Evolutionary conservation across 2,329 filamentous ascomycete species (phyloP), one percentile per base, ranked within the genome.

Genomic region (Venturia aucupariae): DNA sequence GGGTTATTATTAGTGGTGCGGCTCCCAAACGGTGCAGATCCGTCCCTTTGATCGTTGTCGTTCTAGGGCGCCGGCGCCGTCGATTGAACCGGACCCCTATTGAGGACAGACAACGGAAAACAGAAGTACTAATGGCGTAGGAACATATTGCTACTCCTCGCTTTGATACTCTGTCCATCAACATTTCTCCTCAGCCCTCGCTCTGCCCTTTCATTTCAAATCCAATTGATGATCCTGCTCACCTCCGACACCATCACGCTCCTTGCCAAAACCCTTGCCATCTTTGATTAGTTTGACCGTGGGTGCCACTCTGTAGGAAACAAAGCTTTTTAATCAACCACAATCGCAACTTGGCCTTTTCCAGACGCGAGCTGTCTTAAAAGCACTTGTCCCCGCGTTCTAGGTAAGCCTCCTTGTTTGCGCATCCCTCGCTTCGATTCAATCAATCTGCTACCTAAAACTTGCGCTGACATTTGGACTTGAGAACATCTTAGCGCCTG

Each of bases 401-500:
- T 42, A 35, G 39, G 61, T 54, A 54, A 13, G 41, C 0, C 35
- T 2, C 39, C n/a, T 32, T 54, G 41, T 32, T n/a, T 32, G n/a
- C 27, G 0, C 54, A 22, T 30, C 39, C 19, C 32, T 32, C 27
- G n/a, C 19, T 38, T 38, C 55, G 10, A 27, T 46, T 42, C 27
- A 61, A 62, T 54, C 27, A 38, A 48, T 46, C 24, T 22, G 41
- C 46, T 64, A 68, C 70, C 19, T 35, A 72, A 71, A 68, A 74
- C 71, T 24, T 68, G 64, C 64, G 70, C 74, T 76, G 71, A 76
- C 63, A 67, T 65, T 66, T 68, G 66, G 62, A 68, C 66, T 67
- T 22, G 13, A 32, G 19, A 13, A 42, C 38, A 27, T 41, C 59
- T 27, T 39, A 32, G 62, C 62, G 42, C 24, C 51, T n/a, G 48